Evolutionary conservation across 805 yeast species (phyloP), one percentile per base, ranked within the genome.

Genomic region (Nakazawaea ishiwadae): DNA sequence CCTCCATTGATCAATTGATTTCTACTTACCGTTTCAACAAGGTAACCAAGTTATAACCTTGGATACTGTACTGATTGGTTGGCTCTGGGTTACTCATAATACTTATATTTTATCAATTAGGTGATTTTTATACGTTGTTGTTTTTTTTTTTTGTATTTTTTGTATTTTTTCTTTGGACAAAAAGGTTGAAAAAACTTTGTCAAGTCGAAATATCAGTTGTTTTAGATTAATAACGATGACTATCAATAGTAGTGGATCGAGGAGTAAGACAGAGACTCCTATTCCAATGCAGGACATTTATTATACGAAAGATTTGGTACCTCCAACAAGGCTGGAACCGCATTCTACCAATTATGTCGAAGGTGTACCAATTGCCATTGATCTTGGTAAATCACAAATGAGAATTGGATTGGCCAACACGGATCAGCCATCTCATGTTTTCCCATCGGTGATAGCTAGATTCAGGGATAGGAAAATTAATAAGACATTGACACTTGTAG

Each of bases 21-120:
- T 6, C 17, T 5, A 58, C 75, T 37, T 60, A 71, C 74, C 83
- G 68, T 61, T 82, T 82, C 63, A 82, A 66, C 42, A 89, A 73
- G 35, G 96, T 89, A 32, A 85, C 85, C 48, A 89, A 70, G 57
- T 87, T 89, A 69, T 82, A 86, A n/a, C 95, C 95, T 55, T 83
- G 93, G 43, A 82, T 75, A 45, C 74, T 71, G 55, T 73, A 66
- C 29, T 21, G 44, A 20, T 37, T 37, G 2, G 24, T 6, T 29
- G 34, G 29, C 14, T 40, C 42, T 10, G 37, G 12, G n/a, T 32
- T 39, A 16, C 28, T 26, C 33, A 32, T 33, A 18, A 14, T 19
- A 9, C 24, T 29, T 14, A 15, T 18, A 20, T 19, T 5, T 10
- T n/a, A n/a, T n/a, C n/a, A n/a, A n/a, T n/a, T n/a, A n/a, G n/a